Evolutionary conservation across 495 filamentous ascomycete genomes (phyloP), one percentile per base, ranked within the genome.

Genomic region (Zalerion maritima): DNA sequence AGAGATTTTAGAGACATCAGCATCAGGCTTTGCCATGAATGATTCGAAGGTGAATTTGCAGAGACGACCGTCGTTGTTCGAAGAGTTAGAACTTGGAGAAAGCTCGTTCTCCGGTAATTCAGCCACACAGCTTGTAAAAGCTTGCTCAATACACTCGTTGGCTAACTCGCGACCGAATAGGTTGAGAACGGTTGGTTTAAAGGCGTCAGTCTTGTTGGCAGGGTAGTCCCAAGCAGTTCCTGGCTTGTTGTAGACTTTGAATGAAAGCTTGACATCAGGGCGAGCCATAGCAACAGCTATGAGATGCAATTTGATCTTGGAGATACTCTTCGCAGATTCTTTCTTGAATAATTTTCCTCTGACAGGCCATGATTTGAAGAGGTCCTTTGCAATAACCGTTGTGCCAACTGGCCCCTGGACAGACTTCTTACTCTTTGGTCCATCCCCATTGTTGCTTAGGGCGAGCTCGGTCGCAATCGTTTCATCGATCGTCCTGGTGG

Each of bases 221-320:
- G 71, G 70, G 49, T 87, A 94, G 4, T 63, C 68, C 68, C 75
- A 89, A 35, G 73, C 72, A 3, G 58, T 59, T 21, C 66, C 79
- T 15, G 73, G 61, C 21, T 50, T 64, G 30, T 75, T 76, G 0
- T 79, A 45, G 9, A 93, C 62, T 36, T 67, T 80, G 13, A 94
- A 55, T 0, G 64, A 69, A 18, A 94, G 55, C 31, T 66, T 62
- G 14, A 75, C 61, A 1, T 55, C 46, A 2, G 75, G 75, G 32
- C 74, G 69, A 18, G 81, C 72, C 29, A 94, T 58, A 2, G 75
- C 77, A 49, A 93, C 94, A 1, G 69, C 56, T 46, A 82, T 70
- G 11, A 96, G 41, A 21, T 82, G 46, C 18, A 66, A 63, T 43
- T 74, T 82, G 21, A 89, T 64, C 28, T 64, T 73, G 1, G 54